phyloP scores from a whole-genome alignment of 257 asterid genomes.

The Solanum acaule region DNA sequence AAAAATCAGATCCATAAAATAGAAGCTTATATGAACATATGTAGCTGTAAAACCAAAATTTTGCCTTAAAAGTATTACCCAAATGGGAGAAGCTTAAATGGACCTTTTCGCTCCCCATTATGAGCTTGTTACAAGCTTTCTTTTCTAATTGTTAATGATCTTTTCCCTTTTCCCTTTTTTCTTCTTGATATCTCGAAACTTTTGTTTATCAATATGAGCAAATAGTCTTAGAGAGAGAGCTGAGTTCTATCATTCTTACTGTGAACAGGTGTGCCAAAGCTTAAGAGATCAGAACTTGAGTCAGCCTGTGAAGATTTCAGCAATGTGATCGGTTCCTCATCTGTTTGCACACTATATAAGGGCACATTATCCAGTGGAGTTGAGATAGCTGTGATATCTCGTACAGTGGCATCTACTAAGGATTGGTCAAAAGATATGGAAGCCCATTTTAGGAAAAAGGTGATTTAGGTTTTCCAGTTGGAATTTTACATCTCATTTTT shows the following conservation, averaged over 20 bases:
- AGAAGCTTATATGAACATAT: background rate
- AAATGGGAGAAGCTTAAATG: background rate
- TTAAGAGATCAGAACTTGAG: slow-evolving; percentile 69
- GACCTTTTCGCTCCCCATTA: background rate
- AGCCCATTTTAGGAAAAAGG: slow-evolving; percentile 74
- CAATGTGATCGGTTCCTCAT: slow-evolving; percentile 64
- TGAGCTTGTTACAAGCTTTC: background rate
- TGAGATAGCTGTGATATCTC: slow-evolving; percentile 78
- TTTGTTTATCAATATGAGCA: background rate
- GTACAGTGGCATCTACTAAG: slow-evolving; percentile 44
- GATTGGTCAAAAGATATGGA: slow-evolving; percentile 71
- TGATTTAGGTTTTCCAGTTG: background rate
- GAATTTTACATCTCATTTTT: background rate
- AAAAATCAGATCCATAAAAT: background rate
- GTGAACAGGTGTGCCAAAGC: slow-evolving; percentile 68
- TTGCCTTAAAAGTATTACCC: background rate
- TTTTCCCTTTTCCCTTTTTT: background rate
- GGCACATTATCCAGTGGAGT: slow-evolving; percentile 85
- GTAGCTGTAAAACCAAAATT: background rate
- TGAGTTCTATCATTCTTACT: background rate
- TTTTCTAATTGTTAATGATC: background rate
- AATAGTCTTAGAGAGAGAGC: background rate
- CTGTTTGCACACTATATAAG: slow-evolving; percentile 60
- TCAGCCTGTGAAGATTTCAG: slow-evolving; percentile 94
- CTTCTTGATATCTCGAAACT: background rate